Evolutionary conservation across 2,329 filamentous ascomycete genomes (phyloP), one percentile per base, ranked within the genome.

Genomic region (Fusarium begoniae): DNA sequence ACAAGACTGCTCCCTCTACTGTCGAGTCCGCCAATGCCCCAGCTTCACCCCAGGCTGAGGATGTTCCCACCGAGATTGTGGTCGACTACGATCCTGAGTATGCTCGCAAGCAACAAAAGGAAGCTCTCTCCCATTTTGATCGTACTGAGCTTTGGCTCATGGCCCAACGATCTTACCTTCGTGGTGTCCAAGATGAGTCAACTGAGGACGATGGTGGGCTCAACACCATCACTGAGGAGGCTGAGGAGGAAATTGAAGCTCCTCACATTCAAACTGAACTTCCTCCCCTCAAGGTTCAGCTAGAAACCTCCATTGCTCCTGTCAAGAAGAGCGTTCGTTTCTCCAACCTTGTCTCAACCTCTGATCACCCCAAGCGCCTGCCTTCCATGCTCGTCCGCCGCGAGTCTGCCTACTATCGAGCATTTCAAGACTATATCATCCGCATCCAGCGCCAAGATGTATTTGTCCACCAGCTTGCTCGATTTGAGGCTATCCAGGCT

Each of bases 401-500:
- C 79, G 93, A 96, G 78, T 92, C 92, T 8, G 93, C 95, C 10
- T 98, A 98, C 83, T 96, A 95, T 84, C 92, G 93, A 70, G 94
- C 94, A 15, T 98, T 98, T 81, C 91, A 94, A 75, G 91, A 92
- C 79, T 89, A 94, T 75, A 85, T 91, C 51, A 88, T 93, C 66
- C 89, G 90, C 38, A 90, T 90, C 20, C 90, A 90, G 64, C 86
- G 87, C 60, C 85, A 87, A 24, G 96, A 98, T 81, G 91, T 92
- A 15, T 98, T 98, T 80, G 89, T 97, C 62, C 93, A 97, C 81
- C 92, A 94, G 47, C 90, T 94, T 64, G 89, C 93, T 30, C 92
- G 96, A 55, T 97, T 96, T 68, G 96, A 98, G 81, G 94, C 94
- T 30, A 87, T 98, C 54, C 96, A 98, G 80, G 90, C 94, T 35